Conservation (phyloP, 768 basidiomycete genomes). For the Roridomyces roridus region DNA sequence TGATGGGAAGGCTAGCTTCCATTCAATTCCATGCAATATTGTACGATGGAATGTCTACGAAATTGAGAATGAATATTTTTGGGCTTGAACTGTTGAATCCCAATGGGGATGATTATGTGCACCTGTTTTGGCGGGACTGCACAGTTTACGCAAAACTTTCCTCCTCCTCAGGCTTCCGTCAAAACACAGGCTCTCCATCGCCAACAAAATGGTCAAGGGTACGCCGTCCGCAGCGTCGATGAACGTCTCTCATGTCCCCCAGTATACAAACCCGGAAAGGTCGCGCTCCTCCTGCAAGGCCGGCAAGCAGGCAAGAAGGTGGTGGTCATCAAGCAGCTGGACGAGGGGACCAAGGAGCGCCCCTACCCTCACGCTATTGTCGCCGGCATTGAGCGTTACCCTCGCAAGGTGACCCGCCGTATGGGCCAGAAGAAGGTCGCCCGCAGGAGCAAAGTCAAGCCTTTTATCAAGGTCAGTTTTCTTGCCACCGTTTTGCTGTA, state of each 20-base stretch:
- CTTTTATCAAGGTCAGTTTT: slow-evolving; percentile 98
- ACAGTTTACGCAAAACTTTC: no score
- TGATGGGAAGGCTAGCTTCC: no score
- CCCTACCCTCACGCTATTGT: slow-evolving; percentile 98
- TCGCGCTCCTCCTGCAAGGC: slow-evolving; percentile 97
- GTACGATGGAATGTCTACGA: no score
- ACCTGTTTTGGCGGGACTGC: no score
- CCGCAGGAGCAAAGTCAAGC: slow-evolving; percentile 96
- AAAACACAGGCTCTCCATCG: background rate
- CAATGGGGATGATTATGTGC: background rate
- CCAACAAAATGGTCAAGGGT: slow-evolving; percentile 61
- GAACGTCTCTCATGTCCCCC: background rate
- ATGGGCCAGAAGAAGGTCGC: slow-evolving; percentile 97
- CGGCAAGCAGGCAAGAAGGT: slow-evolving; percentile 99
- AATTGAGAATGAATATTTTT: slow-evolving; percentile 11
- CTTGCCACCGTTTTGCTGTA: no score
- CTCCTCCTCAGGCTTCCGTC: no score
- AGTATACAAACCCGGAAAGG: slow-evolving; percentile 98
- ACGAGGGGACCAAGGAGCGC: slow-evolving; percentile 96
- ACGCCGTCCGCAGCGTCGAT: slow-evolving; percentile 24
- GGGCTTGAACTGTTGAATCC: background rate
- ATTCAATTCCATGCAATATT: no score
- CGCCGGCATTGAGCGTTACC: slow-evolving; percentile 98
- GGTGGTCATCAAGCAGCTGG: slow-evolving; percentile 96
- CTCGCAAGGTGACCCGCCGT: slow-evolving; percentile 94